Base-by-base conservation (phyloP, 2,329 filamentous ascomycete genomes). In the Fusarium sp. region DNA sequence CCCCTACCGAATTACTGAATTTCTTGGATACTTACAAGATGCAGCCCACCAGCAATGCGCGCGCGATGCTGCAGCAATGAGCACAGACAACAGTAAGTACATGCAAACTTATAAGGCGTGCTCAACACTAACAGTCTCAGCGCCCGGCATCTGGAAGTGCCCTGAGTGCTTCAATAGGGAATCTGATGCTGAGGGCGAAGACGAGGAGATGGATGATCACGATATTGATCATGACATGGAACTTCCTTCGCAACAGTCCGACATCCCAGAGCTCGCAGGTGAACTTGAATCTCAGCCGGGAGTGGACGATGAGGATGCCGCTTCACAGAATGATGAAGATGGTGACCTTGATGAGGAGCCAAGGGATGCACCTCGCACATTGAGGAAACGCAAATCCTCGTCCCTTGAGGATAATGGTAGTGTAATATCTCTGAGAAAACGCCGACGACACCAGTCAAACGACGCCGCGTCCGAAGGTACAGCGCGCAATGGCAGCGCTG, bases 21-120 rank as follows among this genome's bases (percentile, higher is more conserved):
- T 39, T 40, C 13, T 26, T 31, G 21, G 11, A 28, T 7, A 28
- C 81, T 85, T 74, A 87, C 77, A 68, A 60, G 80, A 75, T 83
- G 77, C 83, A 97, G 95, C 94, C 76, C 95, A 98, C 84, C 90
- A 92, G 79, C 92, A 96, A 86, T 98, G 95, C 81, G 94, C 94
- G 61, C 89, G 91, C 76, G 88, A 92, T 77, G 88, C 89, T 81
- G 79, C 73, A 19, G 77, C 79, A 14, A 74, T 80, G 74, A 79
- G 71, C 24, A 75, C 76, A 47, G 62, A 73, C 22, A 79, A 79
- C 24, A 68, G 79, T 80, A 62, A 58, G 77, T 70, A 7, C 4
- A 9, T 15, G 9, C n/a, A 38, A 8, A 11, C 21, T 7, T 17
- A 5, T 5, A 8, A 42, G 26, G 11, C 36, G n/a, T 33, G 24